phyloP scores from a whole-genome alignment of 2,329 filamentous ascomycete genomes.

The Hypoxylon sp. region DNA sequence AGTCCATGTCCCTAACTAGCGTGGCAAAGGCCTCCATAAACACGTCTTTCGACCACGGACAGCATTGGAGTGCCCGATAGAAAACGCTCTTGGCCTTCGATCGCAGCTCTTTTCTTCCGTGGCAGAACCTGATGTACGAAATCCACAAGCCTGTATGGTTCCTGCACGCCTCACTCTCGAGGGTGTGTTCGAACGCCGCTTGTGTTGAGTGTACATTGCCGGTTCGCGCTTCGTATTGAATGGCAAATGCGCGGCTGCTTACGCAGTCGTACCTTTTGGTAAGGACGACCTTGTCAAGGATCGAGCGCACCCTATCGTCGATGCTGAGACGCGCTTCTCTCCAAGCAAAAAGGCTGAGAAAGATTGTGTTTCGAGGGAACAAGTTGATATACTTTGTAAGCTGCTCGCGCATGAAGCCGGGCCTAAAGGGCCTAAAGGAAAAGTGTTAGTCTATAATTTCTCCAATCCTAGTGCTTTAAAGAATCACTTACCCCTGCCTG shows the following conservation, averaged over 20 bases:
- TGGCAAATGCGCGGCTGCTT: slow-evolving; percentile 61
- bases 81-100: slow-evolving; percentile 48
- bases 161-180: slow-evolving; percentile 56
- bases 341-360: slow-evolving; percentile 79
- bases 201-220: slow-evolving; percentile 64
- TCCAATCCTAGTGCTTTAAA: background rate
- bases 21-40: slow-evolving; percentile 65
- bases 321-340: slow-evolving; percentile 78
- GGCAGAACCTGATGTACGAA: slow-evolving; percentile 62
- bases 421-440: slow-evolving; percentile 71
- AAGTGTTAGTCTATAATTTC: slow-evolving; percentile 24
- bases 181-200: slow-evolving; percentile 65
- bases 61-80: slow-evolving; percentile 53
- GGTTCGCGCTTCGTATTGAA: slow-evolving; percentile 61
- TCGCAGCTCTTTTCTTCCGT: slow-evolving; percentile 43
- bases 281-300: slow-evolving; percentile 67
- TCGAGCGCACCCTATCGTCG: slow-evolving; percentile 79
- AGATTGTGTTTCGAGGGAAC: slow-evolving; percentile 82
- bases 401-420: slow-evolving; percentile 71
- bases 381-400: slow-evolving; percentile 69
- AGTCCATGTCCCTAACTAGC: slow-evolving; percentile 59
- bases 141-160: slow-evolving; percentile 61
- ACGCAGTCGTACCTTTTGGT: slow-evolving; percentile 55
- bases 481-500: slow-evolving; percentile 61
- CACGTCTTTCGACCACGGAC: slow-evolving; percentile 59